phyloP scores from a whole-genome alignment of 768 basidiomycete species.

The Boletellus ananas region DNA sequence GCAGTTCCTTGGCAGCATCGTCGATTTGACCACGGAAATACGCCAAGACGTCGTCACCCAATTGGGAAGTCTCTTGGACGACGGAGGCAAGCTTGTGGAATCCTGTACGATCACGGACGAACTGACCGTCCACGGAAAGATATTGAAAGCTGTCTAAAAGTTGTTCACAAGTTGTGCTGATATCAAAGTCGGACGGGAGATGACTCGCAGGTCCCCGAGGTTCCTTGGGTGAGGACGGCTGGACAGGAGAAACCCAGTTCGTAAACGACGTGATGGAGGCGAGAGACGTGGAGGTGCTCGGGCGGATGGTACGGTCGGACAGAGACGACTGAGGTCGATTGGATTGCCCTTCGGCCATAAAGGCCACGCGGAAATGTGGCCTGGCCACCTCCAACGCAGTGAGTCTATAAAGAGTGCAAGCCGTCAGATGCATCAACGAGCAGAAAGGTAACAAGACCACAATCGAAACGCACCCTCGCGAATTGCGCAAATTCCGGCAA shows the following conservation, averaged over 20 bases:
- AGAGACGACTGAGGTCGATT: slow-evolving; percentile 50
- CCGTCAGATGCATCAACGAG: neutral
- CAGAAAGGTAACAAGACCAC: neutral
- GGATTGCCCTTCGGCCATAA: slow-evolving; percentile 47
- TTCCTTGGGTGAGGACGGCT: slow-evolving; percentile 13
- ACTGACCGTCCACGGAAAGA: slow-evolving; percentile 42
- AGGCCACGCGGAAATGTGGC: slow-evolving; percentile 61
- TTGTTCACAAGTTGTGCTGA: slow-evolving; percentile 41
- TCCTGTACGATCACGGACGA: slow-evolving; percentile 35
- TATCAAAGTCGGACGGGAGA: slow-evolving; percentile 43
- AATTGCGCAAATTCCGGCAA: slow-evolving; percentile 60
- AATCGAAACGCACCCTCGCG: slow-evolving; percentile 55
- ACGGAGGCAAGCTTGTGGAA: slow-evolving; percentile 43
- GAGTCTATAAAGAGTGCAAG: slow-evolving; percentile 27
- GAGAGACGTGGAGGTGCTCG: slow-evolving; percentile 38
- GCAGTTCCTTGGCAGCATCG: slow-evolving; percentile 48
- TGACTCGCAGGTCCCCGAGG: slow-evolving; percentile 34
- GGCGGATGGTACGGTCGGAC: slow-evolving; percentile 54
- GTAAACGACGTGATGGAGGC: slow-evolving; percentile 49
- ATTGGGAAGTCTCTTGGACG: slow-evolving; percentile 45
- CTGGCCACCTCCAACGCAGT: slow-evolving; percentile 67
- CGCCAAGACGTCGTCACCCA: slow-evolving; percentile 43
- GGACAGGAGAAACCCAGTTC: slow-evolving; percentile 24
- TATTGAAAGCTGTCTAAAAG: slow-evolving; percentile 54
- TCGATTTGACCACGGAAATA: slow-evolving; percentile 53